Percentiles rank a stretch among this genome's conserved stretches.
Conservation (phyloP, 768 basidiomycete species). For the Amylocystis lapponica region DNA sequence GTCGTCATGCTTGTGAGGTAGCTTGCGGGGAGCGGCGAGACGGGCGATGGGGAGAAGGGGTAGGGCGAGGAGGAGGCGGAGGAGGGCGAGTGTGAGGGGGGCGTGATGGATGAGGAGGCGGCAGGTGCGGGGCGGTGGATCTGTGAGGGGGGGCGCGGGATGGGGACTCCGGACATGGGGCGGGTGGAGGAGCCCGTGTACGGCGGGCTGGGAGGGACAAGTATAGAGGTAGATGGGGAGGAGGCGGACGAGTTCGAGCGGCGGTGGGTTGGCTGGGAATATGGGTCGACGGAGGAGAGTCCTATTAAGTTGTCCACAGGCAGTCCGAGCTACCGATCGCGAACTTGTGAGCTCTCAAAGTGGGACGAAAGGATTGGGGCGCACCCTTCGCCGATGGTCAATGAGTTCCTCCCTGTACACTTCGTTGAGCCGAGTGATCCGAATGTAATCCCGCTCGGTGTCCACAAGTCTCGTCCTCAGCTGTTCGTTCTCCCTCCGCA, state of each 20-base stretch:
- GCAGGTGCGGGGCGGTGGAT: constrained; percentile 48
- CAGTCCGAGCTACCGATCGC: constrained; percentile 50
- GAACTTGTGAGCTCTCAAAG: background rate
- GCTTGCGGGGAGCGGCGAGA: constrained; percentile 51
- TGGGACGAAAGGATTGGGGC: constrained; percentile 23
- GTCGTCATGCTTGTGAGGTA: constrained; percentile 65
- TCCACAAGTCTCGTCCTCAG: constrained; percentile 61
- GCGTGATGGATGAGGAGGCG: constrained; percentile 50
- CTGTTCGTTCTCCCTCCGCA: constrained; percentile 76
- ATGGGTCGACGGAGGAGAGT: constrained; percentile 56
- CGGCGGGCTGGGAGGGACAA: constrained; percentile 25
- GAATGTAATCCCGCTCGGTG: constrained; percentile 73
- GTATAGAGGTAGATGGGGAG: constrained; percentile 43
- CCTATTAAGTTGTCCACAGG: constrained; percentile 78
- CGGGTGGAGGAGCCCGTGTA: constrained; percentile 22
- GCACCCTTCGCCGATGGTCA: constrained; percentile 66
- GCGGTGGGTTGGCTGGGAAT: constrained; percentile 66
- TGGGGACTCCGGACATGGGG: constrained; percentile 57
- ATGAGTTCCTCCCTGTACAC: constrained; percentile 83
- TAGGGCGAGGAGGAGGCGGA: constrained; percentile 66
- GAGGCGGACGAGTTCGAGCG: constrained; percentile 40
- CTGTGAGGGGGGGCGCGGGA: constrained; percentile 66
- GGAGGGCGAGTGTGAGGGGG: constrained; percentile 58
- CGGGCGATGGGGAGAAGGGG: constrained; percentile 43
- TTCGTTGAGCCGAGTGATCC: constrained; percentile 70